Evolutionary conservation across 805 yeast genomes (phyloP).

Genomic region (Tetrapisispora nanseiensis): DNA sequence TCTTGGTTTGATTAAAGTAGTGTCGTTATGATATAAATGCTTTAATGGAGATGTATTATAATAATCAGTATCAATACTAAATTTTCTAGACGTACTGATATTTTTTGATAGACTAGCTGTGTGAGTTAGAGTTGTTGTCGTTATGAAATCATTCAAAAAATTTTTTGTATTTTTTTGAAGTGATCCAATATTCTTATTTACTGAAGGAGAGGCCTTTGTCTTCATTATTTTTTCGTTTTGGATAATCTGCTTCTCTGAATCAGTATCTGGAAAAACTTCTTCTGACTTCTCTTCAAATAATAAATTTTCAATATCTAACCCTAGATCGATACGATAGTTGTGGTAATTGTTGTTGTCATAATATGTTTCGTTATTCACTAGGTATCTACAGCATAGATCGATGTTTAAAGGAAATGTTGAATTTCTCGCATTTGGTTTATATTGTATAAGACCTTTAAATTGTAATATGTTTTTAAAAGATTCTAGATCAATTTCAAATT

Average conservation of each 20-base stretch:
- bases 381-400: conserved; percentile 28
- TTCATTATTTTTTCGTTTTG: not conserved
- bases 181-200: not conserved
- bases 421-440: conserved; percentile 6
- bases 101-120: not conserved
- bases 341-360: conserved; percentile 30
- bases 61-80: conserved; percentile 28
- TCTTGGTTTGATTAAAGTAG: conserved; percentile 16
- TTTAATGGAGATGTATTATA: conserved; percentile 28
- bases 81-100: conserved; percentile 17
- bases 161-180: not conserved
- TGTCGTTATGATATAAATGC: conserved; percentile 24
- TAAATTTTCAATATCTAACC: not conserved
- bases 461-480: conserved; percentile 21
- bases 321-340: conserved; percentile 20
- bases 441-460: conserved; percentile 15
- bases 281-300: not conserved
- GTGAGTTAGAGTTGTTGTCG: conserved; percentile 4
- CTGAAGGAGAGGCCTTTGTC: no score
- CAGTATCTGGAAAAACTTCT: not conserved
- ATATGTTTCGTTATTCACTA: conserved; percentile 27
- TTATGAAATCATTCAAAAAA: conserved; percentile 3
- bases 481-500: conserved; percentile 23
- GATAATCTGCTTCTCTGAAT: not conserved
- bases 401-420: conserved; percentile 13